A percentile compares a stretch with the other conserved stretches of the same genome.
Conservation (phyloP, 2,329 filamentous ascomycete species). For the Apiospora hydei region DNA sequence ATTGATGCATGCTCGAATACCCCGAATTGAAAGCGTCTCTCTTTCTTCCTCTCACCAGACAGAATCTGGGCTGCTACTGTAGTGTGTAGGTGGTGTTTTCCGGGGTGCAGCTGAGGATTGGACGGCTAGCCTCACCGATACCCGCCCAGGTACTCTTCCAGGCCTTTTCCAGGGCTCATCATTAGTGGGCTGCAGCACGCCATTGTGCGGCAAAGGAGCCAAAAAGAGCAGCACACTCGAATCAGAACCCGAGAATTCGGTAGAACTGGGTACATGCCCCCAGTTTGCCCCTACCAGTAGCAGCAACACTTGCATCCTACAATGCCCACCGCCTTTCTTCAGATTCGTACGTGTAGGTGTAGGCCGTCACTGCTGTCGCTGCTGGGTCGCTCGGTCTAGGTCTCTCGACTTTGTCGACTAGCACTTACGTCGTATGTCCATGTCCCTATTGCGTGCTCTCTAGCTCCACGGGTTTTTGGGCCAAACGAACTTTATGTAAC, state of each 20-base stretch:
- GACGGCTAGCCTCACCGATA: constrained; percentile 16
- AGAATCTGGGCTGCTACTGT: neutral
- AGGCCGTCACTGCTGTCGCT: neutral
- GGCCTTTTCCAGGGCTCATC: neutral
- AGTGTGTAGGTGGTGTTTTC: constrained; percentile 6
- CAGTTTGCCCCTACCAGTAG: constrained; percentile 3
- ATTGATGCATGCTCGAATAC: neutral
- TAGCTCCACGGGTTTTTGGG: neutral
- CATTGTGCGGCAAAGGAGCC: constrained; percentile 13
- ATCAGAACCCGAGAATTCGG: constrained; percentile 10
- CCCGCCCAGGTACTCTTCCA: neutral
- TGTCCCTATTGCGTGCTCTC: constrained; percentile 11
- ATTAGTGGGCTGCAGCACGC: constrained; percentile 7
- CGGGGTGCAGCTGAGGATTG: constrained; percentile 11
- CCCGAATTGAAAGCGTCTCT: neutral
- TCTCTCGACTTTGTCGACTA: neutral
- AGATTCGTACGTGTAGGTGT: neutral
- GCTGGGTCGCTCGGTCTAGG: neutral
- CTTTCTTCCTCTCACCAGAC: neutral
- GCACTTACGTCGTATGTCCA: neutral
- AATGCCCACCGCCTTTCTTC: constrained; percentile 12
- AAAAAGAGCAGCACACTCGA: neutral
- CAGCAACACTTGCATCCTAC: neutral
- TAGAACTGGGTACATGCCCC: neutral
- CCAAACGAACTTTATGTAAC: constrained; percentile 6